Evolutionary conservation across 768 basidiomycete species (phyloP), one percentile per base, ranked within the genome.

Genomic region (Boletales sp.): DNA sequence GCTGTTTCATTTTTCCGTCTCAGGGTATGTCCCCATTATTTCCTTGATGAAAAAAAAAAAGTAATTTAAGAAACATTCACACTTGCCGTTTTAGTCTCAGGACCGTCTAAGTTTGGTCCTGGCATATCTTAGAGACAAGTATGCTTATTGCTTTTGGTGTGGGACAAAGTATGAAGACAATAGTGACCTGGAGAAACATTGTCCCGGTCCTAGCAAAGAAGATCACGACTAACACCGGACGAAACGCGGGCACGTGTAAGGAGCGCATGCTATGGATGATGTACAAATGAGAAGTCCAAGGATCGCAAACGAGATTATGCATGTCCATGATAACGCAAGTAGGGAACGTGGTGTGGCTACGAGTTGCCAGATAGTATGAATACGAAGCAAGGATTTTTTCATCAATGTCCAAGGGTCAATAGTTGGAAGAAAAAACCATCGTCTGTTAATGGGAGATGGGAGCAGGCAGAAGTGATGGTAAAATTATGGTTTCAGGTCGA

Each of bases 111-210:
- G 74, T 35, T 70, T 85, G 40, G 80, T 90, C 15, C 72, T 92
- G 21, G 69, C 79, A 5, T 90, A 94, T 66, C 77, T 94, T 43
- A 85, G 91, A 21, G 74, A 79, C 35, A 76, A 73, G 52, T 81
- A 91, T 65, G 63, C 74, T 6, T 93, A 93, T 63, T 93, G 91
- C 63, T 92, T 91, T 67, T 93, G 90, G 87, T 94, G 91, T 63
- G 91, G 91, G 12, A 78, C 85, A 12, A 77, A 82, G 57, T 94
- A 92, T 61, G 75, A 78, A 6, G 73, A 75, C 54, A 64, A 69
- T 7, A 77, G 78, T 14, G 86, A 88, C 43, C 70, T 94, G 73
- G 69, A 69, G 35, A 66, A 60, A 34, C 73, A 82, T 48, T 94
- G 91, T 66, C 90, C 90, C 7, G 91, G 91, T 8, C 63, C 72